Evolutionary conservation across 2,329 filamentous ascomycete species (phyloP), one percentile per base, ranked within the genome.

Genomic region (Cytospora chrysosperma): DNA sequence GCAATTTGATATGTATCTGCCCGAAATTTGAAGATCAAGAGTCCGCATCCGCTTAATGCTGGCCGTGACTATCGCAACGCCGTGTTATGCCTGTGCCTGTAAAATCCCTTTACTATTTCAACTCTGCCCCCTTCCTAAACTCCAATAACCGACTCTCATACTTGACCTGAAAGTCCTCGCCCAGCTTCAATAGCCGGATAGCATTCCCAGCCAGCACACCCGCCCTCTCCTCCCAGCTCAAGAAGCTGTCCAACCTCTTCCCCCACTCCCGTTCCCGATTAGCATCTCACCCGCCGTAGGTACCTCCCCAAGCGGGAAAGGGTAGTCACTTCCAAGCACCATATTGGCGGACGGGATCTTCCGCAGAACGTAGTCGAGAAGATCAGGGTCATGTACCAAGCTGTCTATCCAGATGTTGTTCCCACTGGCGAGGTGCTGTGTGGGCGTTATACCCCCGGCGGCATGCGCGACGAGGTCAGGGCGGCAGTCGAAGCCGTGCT

Each of bases 261-360:
- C 54, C 50, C 7, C 52, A 2, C 51, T 47, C 15, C 71, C 70
- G 49, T 72, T 69, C 2, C 68, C 68, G 30, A 70, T 68, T 12
- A 76, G 62, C 72, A 75, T 74, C 65, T 72, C 70, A 1, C 73
- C 73, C 2, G 74, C 72, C 13, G 72, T 67, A 0, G 73, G 74
- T 4, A 76, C 73, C 61, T 76, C 69, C 5, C 74, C 74, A 1
- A 76, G 62, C 6, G 74, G 74, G 62, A 76, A 76, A 0, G 73
- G 74, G 49, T 76, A 76, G 61, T 76, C 74, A 57, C 73, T 75
- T 0, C 74, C 74, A 68, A 76, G 65, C 4, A 75, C 68, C 17
- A 76, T 69, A 3, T 73, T 69, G 2, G 69, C 67, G 0, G 71
- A 59, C 1, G 72, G 72, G 17, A 76, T 70, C 65, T 76, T 76